Conservation (phyloP, 345 rosid species). For the Stellera chamaejasme region DNA sequence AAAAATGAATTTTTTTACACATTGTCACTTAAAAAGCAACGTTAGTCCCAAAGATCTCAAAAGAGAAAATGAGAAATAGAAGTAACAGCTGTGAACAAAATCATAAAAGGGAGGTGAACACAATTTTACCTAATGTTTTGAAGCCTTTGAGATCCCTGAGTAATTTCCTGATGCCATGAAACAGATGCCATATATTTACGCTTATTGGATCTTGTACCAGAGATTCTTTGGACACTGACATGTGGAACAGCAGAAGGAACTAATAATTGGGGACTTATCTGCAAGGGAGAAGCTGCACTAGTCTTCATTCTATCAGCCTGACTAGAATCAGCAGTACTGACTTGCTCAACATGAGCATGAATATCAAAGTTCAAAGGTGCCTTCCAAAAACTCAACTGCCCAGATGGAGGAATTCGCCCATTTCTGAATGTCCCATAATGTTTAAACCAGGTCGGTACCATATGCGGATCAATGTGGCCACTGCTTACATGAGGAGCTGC, state of each 20-base stretch:
- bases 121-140: conserved; percentile 44
- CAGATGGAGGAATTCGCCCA: conserved; percentile 25
- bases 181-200: conserved; percentile 37
- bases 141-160: conserved; percentile 24
- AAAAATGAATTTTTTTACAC: neutral
- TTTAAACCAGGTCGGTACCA: conserved; percentile 27
- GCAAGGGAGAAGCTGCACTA: conserved; percentile 8
- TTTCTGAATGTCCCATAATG: conserved; percentile 32
- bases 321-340: conserved; percentile 10
- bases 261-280: conserved; percentile 9
- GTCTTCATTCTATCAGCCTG: conserved; percentile 13
- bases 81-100: neutral
- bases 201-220: conserved; percentile 32
- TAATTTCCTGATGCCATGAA: conserved; percentile 51
- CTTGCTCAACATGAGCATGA: conserved; percentile 4
- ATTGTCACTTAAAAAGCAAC: neutral
- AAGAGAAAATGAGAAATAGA: neutral
- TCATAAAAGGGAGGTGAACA: neutral
- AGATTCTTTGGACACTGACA: conserved; percentile 12
- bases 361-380: conserved; percentile 12
- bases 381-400: conserved; percentile 15
- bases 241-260: conserved; percentile 11
- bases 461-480: conserved; percentile 17
- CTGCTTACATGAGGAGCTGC: conserved; percentile 14
- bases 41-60: no score